Evolutionary conservation across 208 protist species (phyloP), one percentile per base, ranked within the genome.

Genomic region (Lotmaria passim): DNA sequence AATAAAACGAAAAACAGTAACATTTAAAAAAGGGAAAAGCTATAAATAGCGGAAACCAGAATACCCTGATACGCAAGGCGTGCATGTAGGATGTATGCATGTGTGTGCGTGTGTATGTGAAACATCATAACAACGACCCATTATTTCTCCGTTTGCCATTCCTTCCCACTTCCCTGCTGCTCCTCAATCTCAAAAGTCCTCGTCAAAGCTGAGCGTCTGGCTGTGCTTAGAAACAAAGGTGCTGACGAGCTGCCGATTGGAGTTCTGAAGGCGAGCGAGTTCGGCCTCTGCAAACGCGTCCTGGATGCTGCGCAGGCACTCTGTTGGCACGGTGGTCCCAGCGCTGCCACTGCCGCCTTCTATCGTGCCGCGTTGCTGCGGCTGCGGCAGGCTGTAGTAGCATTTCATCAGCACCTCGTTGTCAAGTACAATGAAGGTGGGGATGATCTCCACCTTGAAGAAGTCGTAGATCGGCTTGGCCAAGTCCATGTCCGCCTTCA

Each of bases 401-500:
- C 66, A 69, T 28, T 31, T 43, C 73, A 79, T 73, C 7, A 92
- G 78, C 41, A 80, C 55, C 47, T 81, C 71, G 48, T 93, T 91
- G 61, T 92, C 83, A n/a, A 96, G 61, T 26, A 96, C 57, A 1
- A 93, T 48, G 74, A 96, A 93, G 15, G 80, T 85, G 6, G 91
- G 88, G 64, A 96, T 94, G 31, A 93, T 80, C 55, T 89, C 73
- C 11, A 93, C 86, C 34, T 77, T 73, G 53, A 96, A 87, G 50
- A 82, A 78, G 50, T 91, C 81, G 70, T 83, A 91, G 39, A 93
- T 76, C 1, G 87, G 81, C 41, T 80, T 82, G 12, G 86, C 86
- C 19, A 92, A 75, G 73, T 95, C 87, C 83, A 91, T 89, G 65
- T 95, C 90, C 15, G 84, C 86, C 77, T 95, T 95, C 55, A 89